A percentile compares a stretch with the other conserved stretches of the same genome.
Conservation (phyloP, 192 early-diverging fungal genomes). For the Coemansia umbellata region DNA sequence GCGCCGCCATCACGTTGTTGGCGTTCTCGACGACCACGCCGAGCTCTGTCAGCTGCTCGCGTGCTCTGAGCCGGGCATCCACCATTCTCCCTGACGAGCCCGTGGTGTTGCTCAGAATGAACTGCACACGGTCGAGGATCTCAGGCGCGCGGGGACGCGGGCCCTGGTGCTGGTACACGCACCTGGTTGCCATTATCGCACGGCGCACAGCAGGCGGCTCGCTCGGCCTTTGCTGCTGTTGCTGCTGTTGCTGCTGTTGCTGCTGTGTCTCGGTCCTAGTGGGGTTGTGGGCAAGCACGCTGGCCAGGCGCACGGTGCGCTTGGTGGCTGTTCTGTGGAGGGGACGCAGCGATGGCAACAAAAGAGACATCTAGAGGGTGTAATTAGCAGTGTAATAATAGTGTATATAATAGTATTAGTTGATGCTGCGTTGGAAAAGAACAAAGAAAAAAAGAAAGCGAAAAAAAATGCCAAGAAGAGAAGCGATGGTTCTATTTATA, state of each 20-base stretch:
- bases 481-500: too few species aligned
- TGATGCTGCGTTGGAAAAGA: too few species aligned
- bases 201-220: too few species aligned
- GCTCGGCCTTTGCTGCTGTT: background rate
- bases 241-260: slow-evolving; percentile 4
- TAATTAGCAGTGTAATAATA: too few species aligned
- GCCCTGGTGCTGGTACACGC: slow-evolving; percentile 2
- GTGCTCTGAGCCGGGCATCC: slow-evolving; percentile 5
- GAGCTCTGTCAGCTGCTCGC: slow-evolving; percentile 8
- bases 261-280: too few species aligned
- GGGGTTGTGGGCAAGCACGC: too few species aligned
- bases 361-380: too few species aligned
- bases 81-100: slow-evolving; percentile 1
- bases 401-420: too few species aligned
- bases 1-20: slow-evolving; percentile 1
- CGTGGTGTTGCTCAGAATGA: slow-evolving; percentile 15
- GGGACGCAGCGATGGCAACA: too few species aligned
- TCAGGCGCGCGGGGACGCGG: slow-evolving; percentile 9
- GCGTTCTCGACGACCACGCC: slow-evolving; percentile 9
- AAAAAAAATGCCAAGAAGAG: too few species aligned
- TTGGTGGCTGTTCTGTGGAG: too few species aligned
- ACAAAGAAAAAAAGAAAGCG: background rate
- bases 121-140: slow-evolving; percentile 14
- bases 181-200: background rate
- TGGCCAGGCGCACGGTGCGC: too few species aligned